Evolutionary conservation across 148 eudicot genomes (phyloP).

Genomic region (Dysphania ambrosioides): DNA sequence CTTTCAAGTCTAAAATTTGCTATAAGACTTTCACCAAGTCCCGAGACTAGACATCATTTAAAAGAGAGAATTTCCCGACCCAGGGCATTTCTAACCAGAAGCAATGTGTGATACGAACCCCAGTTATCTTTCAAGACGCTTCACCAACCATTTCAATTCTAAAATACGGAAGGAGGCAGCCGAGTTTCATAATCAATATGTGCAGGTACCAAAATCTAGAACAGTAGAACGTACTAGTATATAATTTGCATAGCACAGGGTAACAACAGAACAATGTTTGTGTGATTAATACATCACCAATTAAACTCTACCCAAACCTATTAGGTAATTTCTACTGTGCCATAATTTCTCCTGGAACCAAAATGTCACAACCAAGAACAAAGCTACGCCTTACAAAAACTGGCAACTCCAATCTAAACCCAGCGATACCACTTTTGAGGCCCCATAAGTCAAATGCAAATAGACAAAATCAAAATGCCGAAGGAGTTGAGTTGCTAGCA

Average conservation of each 20-base stretch:
- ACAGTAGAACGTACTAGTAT: too few relatives aligned
- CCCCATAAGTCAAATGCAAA: constrained; percentile 2
- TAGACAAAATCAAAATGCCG: neutral
- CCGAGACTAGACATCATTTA: neutral
- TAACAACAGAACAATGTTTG: constrained; percentile 11
- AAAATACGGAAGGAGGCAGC: too few relatives aligned
- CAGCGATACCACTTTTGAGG: constrained; percentile 18
- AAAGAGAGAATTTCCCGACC: neutral
- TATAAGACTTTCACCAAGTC: too few relatives aligned
- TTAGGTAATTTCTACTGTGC: constrained; percentile 6
- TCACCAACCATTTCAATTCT: too few relatives aligned
- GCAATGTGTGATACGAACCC: too few relatives aligned
- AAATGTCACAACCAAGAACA: constrained; percentile 26
- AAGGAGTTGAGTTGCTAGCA: constrained; percentile 16
- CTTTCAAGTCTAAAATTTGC: too few relatives aligned
- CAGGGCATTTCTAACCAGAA: too few relatives aligned
- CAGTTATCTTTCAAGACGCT: too few relatives aligned
- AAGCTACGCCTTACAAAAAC: constrained; percentile 23
- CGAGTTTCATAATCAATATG: neutral
- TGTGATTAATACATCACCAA: neutral
- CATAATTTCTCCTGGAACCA: too few relatives aligned
- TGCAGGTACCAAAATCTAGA: neutral
- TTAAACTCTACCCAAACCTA: neutral
- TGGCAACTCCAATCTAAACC: constrained; percentile 20
- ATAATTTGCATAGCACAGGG: constrained; percentile 5